Conservation (phyloP, 2,329 filamentous ascomycete species). For the Pestalotiopsis sp. region DNA sequence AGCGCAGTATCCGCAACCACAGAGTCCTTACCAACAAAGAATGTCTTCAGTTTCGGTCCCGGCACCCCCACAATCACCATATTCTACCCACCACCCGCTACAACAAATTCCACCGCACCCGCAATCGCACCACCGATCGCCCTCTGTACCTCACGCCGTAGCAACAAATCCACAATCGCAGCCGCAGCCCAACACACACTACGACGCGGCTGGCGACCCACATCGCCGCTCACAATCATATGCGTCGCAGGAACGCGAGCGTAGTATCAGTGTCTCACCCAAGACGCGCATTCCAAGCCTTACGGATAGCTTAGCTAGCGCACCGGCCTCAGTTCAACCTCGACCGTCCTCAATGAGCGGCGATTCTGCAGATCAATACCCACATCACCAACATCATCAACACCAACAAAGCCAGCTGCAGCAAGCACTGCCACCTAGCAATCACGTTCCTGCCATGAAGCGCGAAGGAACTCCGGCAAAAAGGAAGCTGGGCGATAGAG, state of each 20-base stretch:
- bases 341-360: constrained; percentile 22
- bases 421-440: constrained; percentile 15
- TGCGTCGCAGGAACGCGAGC: constrained; percentile 61
- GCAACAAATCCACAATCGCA: constrained; percentile 32
- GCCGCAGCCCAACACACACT: constrained; percentile 40
- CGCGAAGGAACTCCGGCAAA: constrained; percentile 44
- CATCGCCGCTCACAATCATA: constrained; percentile 54
- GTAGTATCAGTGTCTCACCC: constrained; percentile 75
- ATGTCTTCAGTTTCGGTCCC: constrained; percentile 30
- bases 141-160: constrained; percentile 36
- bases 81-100: constrained; percentile 26
- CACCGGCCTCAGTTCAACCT: constrained; percentile 13
- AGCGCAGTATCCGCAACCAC: constrained; percentile 42
- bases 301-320: constrained; percentile 26
- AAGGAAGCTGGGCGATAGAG: constrained; percentile 50
- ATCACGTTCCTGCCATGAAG: constrained; percentile 30
- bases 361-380: constrained; percentile 25
- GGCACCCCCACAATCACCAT: constrained; percentile 29
- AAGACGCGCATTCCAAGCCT: constrained; percentile 67
- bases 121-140: constrained; percentile 22
- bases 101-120: constrained; percentile 23
- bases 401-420: constrained; percentile 13
- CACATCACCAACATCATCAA: constrained; percentile 11
- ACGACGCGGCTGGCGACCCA: constrained; percentile 44
- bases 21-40: constrained; percentile 63